Conservation (phyloP, 78 protist genomes). For the Chrysochromulina parva region DNA sequence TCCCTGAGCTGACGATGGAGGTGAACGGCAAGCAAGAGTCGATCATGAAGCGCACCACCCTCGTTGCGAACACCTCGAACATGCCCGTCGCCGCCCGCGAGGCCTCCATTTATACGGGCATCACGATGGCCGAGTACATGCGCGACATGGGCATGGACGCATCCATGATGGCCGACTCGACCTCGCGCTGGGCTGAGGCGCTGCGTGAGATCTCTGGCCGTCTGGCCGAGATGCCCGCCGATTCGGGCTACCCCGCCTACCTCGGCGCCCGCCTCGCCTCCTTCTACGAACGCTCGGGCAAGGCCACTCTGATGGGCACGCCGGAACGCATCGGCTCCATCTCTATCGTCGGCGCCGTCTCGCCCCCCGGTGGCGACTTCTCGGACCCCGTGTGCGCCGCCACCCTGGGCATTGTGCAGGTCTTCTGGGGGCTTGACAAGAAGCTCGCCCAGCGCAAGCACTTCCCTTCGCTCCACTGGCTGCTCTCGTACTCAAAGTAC, state of each 20-base stretch:
- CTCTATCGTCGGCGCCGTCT: slow-evolving; percentile 99
- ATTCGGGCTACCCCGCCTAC: slow-evolving; percentile 99
- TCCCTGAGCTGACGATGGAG: slow-evolving; percentile 68
- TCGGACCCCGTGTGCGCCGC: slow-evolving; percentile 99
- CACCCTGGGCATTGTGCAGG: slow-evolving; percentile 99
- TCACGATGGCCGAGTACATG: slow-evolving; percentile 98
- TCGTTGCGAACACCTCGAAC: slow-evolving; percentile 99
- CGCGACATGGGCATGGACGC: slow-evolving; percentile 99
- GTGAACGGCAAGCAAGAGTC: slow-evolving; percentile 78
- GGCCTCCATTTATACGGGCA: slow-evolving; percentile 99
- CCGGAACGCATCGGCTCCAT: slow-evolving; percentile 97
- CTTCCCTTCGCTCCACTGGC: slow-evolving; percentile 99
- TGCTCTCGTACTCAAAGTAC: slow-evolving; percentile 82
- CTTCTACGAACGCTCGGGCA: slow-evolving; percentile 99
- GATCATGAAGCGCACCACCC: slow-evolving; percentile 99
- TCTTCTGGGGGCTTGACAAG: slow-evolving; percentile 99
- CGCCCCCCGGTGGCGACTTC: slow-evolving; percentile 99
- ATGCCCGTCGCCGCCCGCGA: slow-evolving; percentile 99
- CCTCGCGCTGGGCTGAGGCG: slow-evolving; percentile 99
- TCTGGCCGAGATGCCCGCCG: slow-evolving; percentile 99
- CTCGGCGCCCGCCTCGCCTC: slow-evolving; percentile 98
- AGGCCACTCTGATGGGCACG: slow-evolving; percentile 87
- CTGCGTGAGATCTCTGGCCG: slow-evolving; percentile 99
- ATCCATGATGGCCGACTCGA: slow-evolving; percentile 98
- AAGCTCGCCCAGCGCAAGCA: slow-evolving; percentile 99